A percentile compares a stretch with the other conserved stretches of the same genome.
These are phyloP conservation scores for Lodderomyces jiufengensis DNA, from an alignment of 1,139 yeast genomes.

Conservation along the genomic window DNA sequence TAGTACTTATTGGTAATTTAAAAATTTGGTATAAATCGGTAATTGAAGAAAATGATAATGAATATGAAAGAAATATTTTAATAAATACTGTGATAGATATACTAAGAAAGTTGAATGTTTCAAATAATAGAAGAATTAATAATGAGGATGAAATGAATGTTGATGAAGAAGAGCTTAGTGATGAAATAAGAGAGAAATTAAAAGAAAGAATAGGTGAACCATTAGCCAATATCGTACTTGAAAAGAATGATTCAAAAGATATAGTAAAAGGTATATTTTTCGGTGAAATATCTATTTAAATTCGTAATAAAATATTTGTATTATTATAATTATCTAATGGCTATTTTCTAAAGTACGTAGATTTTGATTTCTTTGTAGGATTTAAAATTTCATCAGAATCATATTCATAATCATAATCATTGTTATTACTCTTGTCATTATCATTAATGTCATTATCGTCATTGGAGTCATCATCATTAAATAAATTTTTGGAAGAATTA, in stretches of 20 bases:
- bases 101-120: slow-evolving; percentile 36
- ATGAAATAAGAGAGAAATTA: slow-evolving; percentile 45
- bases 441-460: too few relatives aligned
- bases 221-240: slow-evolving; percentile 48
- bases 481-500: slow-evolving; percentile 3
- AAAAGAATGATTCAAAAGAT: slow-evolving; percentile 51
- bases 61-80: slow-evolving; percentile 44
- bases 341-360: slow-evolving; percentile 11
- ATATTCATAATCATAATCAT: slow-evolving; percentile 13
- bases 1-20: slow-evolving; percentile 79
- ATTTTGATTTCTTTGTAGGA: slow-evolving; percentile 6
- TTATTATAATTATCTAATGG: too few relatives aligned
- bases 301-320: slow-evolving; percentile 13
- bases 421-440: too few relatives aligned
- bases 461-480: slow-evolving; percentile 2
- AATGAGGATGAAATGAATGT: slow-evolving; percentile 26
- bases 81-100: slow-evolving; percentile 53
- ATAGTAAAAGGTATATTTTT: slow-evolving; percentile 72
- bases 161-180: slow-evolving; percentile 30
- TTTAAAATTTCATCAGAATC: slow-evolving; percentile 16
- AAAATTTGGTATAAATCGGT: slow-evolving; percentile 73
- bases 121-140: background rate
- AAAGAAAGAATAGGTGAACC: slow-evolving; percentile 59
- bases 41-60: slow-evolving; percentile 32
- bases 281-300: slow-evolving; percentile 56